A percentile compares a stretch with the other conserved stretches of the same genome.
Conservation (phyloP, 768 basidiomycete species). For the Boletus rufocinnamomeus region DNA sequence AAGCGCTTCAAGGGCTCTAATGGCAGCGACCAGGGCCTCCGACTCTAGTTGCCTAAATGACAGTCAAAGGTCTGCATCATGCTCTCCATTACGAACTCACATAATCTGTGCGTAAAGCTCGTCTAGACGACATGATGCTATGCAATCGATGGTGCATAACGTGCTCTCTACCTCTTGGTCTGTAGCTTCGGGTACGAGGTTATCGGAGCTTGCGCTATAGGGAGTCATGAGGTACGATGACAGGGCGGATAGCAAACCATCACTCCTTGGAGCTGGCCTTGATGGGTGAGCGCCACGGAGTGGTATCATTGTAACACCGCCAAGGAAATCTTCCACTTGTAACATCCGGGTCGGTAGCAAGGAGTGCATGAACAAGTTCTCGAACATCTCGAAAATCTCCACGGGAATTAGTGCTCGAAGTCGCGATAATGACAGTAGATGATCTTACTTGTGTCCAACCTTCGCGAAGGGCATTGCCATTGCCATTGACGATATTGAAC, state of each 20-base stretch:
- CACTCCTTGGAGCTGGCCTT: constrained; percentile 61
- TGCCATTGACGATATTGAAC: constrained; percentile 97
- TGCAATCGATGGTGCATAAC: constrained; percentile 92
- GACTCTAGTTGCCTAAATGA: constrained; percentile 67
- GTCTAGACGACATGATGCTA: constrained; percentile 90
- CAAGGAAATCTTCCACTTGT: constrained; percentile 98
- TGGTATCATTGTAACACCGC: constrained; percentile 92
- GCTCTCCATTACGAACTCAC: constrained; percentile 49
- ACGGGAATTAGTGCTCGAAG: constrained; percentile 2
- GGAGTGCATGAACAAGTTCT: constrained; percentile 93
- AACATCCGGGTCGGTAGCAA: constrained; percentile 87
- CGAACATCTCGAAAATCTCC: constrained; percentile 98
- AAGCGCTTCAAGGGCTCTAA: constrained; percentile 85
- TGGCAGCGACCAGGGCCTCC: constrained; percentile 78
- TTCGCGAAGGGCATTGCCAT: constrained; percentile 89
- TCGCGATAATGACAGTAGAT: not conserved
- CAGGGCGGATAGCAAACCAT: constrained; percentile 88
- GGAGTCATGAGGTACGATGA: constrained; percentile 98
- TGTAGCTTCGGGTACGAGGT: constrained; percentile 81
- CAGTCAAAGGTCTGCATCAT: constrained; percentile 10
- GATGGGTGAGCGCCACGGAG: constrained; percentile 73
- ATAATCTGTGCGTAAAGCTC: constrained; percentile 93
- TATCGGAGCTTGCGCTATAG: constrained; percentile 75
- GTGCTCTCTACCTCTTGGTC: constrained; percentile 93
- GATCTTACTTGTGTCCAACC: constrained; percentile 85